A percentile compares a stretch with the other conserved stretches of the same genome.
Conservation (phyloP, 768 basidiomycete species). For the Tephrocybe sp. region DNA sequence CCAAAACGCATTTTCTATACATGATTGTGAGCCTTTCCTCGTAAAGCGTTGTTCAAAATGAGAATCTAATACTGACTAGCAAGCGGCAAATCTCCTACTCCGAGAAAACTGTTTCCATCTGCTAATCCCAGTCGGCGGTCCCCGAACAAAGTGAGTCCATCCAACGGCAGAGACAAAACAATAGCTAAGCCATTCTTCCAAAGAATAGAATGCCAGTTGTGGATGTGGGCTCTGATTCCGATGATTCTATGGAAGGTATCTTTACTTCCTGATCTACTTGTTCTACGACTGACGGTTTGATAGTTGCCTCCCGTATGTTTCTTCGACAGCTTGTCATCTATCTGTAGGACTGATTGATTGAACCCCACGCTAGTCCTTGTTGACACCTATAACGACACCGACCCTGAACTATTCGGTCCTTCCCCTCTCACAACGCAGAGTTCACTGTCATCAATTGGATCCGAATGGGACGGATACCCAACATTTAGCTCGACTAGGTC, state of each 20-base stretch:
- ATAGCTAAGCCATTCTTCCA: too few species aligned
- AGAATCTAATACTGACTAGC: not conserved
- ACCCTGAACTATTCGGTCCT: not conserved
- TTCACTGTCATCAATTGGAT: conserved; percentile 11
- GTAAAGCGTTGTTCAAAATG: not conserved
- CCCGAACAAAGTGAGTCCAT: too few species aligned
- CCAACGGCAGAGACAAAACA: too few species aligned
- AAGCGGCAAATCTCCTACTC: not conserved
- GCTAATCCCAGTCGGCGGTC: too few species aligned
- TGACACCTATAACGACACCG: conserved; percentile 19
- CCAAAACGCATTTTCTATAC: not conserved
- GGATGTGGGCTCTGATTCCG: not conserved
- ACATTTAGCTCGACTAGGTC: conserved; percentile 6
- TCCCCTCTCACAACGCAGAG: not conserved
- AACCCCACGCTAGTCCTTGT: conserved; percentile 18
- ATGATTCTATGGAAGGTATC: not conserved
- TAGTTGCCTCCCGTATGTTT: too few species aligned
- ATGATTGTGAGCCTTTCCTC: not conserved
- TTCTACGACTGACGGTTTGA: too few species aligned
- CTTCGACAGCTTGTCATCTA: not conserved
- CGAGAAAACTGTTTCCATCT: conserved; percentile 4
- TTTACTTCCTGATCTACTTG: too few species aligned
- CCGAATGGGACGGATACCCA: conserved; percentile 2
- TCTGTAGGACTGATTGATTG: too few species aligned
- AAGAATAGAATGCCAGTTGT: not conserved